Conservation (phyloP, 495 filamentous ascomycete genomes). For the Xylaria acuta region DNA sequence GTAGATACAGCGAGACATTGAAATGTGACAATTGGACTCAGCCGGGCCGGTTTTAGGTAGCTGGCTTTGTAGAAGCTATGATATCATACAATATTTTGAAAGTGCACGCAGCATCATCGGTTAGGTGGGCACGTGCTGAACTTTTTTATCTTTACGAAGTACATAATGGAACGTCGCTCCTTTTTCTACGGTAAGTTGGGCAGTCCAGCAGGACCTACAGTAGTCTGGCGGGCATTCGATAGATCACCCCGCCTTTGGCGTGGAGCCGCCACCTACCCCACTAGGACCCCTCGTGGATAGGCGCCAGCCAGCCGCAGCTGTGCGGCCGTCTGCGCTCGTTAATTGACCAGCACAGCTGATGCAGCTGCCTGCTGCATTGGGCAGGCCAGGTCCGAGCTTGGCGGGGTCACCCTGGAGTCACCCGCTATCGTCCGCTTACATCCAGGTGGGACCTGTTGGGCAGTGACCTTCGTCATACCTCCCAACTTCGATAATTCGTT, state of each 20-base stretch:
- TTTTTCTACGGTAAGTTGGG: background rate
- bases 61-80: background rate
- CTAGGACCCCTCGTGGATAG: constrained; percentile 6
- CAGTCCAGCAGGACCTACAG: background rate
- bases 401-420: constrained; percentile 9
- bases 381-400: constrained; percentile 3
- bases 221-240: background rate
- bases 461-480: constrained; percentile 10
- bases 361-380: constrained; percentile 22
- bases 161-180: background rate
- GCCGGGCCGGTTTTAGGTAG: background rate
- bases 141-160: background rate
- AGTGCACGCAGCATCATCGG: background rate
- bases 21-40: background rate
- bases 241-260: constrained; percentile 7
- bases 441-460: constrained; percentile 2
- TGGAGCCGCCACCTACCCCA: constrained; percentile 9
- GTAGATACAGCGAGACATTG: background rate
- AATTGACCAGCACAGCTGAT: constrained; percentile 24
- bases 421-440: constrained; percentile 4
- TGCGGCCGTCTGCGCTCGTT: constrained; percentile 10
- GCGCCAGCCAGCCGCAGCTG: constrained; percentile 15
- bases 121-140: background rate
- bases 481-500: background rate
- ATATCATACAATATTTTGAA: background rate